Conservation (phyloP, 352 stramenopile species). For the Globisporangium nagaii region DNA sequence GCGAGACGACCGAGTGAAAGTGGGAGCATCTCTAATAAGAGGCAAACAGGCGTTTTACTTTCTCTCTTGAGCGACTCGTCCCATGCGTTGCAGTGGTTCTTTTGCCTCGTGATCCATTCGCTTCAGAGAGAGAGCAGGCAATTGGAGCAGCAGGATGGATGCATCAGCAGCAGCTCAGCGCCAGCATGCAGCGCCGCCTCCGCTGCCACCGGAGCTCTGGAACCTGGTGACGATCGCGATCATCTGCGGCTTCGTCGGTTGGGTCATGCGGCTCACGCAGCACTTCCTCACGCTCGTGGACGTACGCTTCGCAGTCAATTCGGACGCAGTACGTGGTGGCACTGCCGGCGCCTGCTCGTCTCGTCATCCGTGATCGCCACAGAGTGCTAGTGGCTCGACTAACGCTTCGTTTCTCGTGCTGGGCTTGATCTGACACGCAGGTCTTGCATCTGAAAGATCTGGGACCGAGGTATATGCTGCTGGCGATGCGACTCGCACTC, state of each 20-base stretch:
- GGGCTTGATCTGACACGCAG: constrained; percentile 3
- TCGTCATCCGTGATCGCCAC: not conserved
- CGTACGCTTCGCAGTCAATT: constrained; percentile 29
- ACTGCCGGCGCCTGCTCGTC: not conserved
- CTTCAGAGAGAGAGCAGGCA: too few relatives aligned
- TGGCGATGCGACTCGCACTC: not conserved
- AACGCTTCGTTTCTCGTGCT: not conserved
- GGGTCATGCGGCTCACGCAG: constrained; percentile 34
- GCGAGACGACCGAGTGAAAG: too few relatives aligned
- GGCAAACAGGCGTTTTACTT: not conserved
- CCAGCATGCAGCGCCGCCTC: constrained; percentile 4
- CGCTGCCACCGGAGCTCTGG: constrained; percentile 47
- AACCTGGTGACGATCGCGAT: constrained; percentile 45
- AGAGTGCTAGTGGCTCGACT: too few relatives aligned
- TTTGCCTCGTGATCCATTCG: too few relatives aligned
- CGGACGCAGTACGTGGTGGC: constrained; percentile 30
- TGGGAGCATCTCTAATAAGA: not conserved
- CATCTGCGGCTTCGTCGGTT: constrained; percentile 36
- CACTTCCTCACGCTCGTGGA: constrained; percentile 32
- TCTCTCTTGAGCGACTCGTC: not conserved
- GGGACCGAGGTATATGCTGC: constrained; percentile 17
- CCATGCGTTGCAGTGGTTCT: too few relatives aligned
- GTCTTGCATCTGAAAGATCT: constrained; percentile 24
- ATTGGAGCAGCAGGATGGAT: too few relatives aligned
- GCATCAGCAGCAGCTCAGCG: not conserved